Conservation (phyloP, 768 basidiomycete genomes). For the Cystoderma amianthinum region DNA sequence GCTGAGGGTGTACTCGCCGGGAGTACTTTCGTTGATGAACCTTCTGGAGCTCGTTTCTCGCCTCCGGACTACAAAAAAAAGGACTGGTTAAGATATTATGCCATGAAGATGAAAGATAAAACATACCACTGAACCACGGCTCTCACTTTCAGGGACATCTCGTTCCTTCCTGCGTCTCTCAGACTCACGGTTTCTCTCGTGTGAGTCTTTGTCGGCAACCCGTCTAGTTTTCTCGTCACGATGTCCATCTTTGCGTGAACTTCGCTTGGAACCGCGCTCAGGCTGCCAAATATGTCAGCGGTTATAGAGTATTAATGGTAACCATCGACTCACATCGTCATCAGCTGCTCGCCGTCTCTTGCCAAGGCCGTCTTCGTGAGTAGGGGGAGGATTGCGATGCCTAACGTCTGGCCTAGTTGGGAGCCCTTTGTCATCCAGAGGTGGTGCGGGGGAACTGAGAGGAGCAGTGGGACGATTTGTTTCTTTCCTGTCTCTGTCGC, state of each 20-base stretch:
- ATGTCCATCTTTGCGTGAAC: slow-evolving; percentile 70
- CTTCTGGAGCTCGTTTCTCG: slow-evolving; percentile 56
- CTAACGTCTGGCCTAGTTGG: slow-evolving; percentile 58
- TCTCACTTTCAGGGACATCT: slow-evolving; percentile 45
- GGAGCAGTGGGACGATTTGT: not conserved
- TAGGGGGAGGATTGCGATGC: slow-evolving; percentile 36
- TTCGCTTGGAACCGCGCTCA: slow-evolving; percentile 75
- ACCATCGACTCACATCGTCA: slow-evolving; percentile 57
- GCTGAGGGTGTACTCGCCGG: slow-evolving; percentile 61
- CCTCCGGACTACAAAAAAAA: slow-evolving; percentile 27
- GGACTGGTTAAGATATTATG: slow-evolving; percentile 4
- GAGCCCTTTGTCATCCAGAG: slow-evolving; percentile 43
- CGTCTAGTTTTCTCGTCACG: slow-evolving; percentile 71
- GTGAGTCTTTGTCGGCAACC: slow-evolving; percentile 58
- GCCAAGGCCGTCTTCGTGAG: slow-evolving; percentile 59
- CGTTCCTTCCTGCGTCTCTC: slow-evolving; percentile 64
- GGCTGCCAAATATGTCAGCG: slow-evolving; percentile 30
- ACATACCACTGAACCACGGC: slow-evolving; percentile 43
- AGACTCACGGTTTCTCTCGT: slow-evolving; percentile 62
- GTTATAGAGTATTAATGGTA: slow-evolving; percentile 1
- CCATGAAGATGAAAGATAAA: not conserved
- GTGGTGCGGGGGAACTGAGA: not conserved
- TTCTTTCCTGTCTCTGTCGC: slow-evolving; percentile 58
- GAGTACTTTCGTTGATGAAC: slow-evolving; percentile 36
- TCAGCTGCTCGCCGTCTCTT: slow-evolving; percentile 65